Base-by-base conservation (phyloP, 2,329 filamentous ascomycete genomes). In the Venturia effusa region DNA sequence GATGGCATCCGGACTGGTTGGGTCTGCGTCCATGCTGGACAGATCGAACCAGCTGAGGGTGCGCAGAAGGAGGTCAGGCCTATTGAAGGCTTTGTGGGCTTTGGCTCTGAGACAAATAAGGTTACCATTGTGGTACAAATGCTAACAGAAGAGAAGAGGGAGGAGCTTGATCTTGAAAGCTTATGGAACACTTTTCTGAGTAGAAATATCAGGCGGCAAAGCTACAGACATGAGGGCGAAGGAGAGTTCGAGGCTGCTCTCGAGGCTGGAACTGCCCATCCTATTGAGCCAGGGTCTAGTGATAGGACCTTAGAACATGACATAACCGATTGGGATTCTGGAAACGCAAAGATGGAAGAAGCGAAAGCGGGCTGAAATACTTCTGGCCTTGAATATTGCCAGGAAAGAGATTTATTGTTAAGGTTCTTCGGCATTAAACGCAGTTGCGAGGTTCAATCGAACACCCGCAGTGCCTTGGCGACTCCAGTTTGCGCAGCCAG, bases 1-100 rank as follows among this genome's bases (percentile, higher is more conserved):
- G 90, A 97, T 71, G 93, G 92, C 2, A 89, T 96, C 62, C 87
- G 88, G 15, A 97, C 93, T 0, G 92, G 92, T 11, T 99, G 94
- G 94, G 88, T 99, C 24, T 99, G 94, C 75, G 89, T 97, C 66
- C 95, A 96, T 72, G 83, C 94, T 11, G 90, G 90, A 4, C 84
- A 83, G 19, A 81, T 91, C 0, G 84, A 88, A 54, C 82, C 83
- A 27, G 78, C 81, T n/a, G 40, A 64, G 30, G 40, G 27, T 15
- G 48, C 59, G 30, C n/a, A 39, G 37, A 61, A 54, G 59, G 59
- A 64, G 5, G 45, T 55, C 11, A 39, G 59, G 39, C 24, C 24
- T n/a, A 40, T 48, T 15, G 80, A 84, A 17, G 80, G 83, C 10
- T 85, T 92, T 64, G 86, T 91, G 40, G 93, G 93, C 0, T 97